Percentiles rank a stretch among this genome's conserved stretches.
Conservation (phyloP, 345 rosid genomes). For the Erucastrum elatum region DNA sequence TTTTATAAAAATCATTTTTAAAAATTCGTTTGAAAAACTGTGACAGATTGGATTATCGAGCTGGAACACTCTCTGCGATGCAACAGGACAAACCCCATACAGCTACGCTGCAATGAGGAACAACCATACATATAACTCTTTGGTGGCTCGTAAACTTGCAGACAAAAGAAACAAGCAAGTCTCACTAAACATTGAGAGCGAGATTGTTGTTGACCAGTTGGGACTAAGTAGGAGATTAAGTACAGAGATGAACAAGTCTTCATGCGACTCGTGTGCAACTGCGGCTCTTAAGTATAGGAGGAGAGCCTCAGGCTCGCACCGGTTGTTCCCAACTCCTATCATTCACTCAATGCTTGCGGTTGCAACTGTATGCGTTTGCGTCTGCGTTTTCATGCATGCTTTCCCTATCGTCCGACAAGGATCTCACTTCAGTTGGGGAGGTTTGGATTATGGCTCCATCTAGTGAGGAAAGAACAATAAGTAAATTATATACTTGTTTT, state of each 20-base stretch:
- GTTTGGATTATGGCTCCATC: conserved; percentile 63
- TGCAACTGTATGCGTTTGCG: conserved; percentile 93
- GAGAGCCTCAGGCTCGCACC: conserved; percentile 51
- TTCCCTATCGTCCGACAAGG: conserved; percentile 56
- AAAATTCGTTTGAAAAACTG: too few relatives aligned
- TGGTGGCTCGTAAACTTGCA: conserved; percentile 64
- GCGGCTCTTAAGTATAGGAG: conserved; percentile 50
- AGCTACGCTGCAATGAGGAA: conserved; percentile 63
- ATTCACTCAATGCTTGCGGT: conserved; percentile 81
- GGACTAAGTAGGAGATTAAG: conserved; percentile 29
- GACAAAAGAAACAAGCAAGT: conserved; percentile 71
- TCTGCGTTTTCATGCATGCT: conserved; percentile 76
- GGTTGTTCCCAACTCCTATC: conserved; percentile 74
- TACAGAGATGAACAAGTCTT: conserved; percentile 26
- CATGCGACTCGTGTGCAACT: conserved; percentile 64
- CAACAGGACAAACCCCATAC: conserved; percentile 59
- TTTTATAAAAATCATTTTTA: background rate
- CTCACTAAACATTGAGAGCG: conserved; percentile 56
- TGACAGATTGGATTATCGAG: conserved; percentile 66
- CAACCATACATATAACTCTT: conserved; percentile 61
- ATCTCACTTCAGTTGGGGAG: conserved; percentile 82
- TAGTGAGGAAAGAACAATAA: conserved; percentile 33
- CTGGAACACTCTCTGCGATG: conserved; percentile 70
- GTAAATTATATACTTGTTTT: conserved; percentile 14
- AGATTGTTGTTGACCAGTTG: conserved; percentile 37